phyloP scores from a whole-genome alignment of 495 filamentous ascomycete species.

The Penicilliopsis zonata region DNA sequence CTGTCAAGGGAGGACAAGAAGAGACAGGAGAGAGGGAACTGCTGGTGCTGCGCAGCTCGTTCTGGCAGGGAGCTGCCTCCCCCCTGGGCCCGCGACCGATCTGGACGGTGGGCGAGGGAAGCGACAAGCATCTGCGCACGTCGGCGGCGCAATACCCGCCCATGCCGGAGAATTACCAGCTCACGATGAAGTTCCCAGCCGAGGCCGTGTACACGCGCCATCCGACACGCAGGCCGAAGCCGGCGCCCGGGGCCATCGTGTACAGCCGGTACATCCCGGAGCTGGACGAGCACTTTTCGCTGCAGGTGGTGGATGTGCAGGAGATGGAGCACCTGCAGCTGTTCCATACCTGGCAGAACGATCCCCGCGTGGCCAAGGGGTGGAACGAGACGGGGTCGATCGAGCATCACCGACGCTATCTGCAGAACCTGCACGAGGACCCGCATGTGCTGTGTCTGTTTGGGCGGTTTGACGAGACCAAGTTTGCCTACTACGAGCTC shows the following conservation, averaged over 20 bases:
- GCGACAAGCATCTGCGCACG: conserved; percentile 21
- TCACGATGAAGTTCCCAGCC: conserved; percentile 40
- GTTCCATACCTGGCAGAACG: conserved; percentile 61
- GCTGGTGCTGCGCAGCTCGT: conserved; percentile 34
- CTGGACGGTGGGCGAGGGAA: conserved; percentile 36
- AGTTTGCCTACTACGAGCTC: conserved; percentile 57
- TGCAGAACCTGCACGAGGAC: conserved; percentile 45
- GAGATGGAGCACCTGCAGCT: conserved; percentile 41
- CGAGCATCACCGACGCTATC: conserved; percentile 51
- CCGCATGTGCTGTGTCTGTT: conserved; percentile 51
- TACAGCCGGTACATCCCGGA: conserved; percentile 61
- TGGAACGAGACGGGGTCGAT: conserved; percentile 57
- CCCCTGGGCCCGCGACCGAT: conserved; percentile 50
- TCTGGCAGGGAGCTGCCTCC: conserved; percentile 60
- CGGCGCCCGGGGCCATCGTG: conserved; percentile 43
- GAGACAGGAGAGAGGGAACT: conserved; percentile 11
- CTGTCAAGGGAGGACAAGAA: conserved; percentile 8
- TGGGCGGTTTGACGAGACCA: conserved; percentile 46
- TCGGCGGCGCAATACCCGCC: conserved; percentile 34
- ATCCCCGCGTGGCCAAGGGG: conserved; percentile 54
- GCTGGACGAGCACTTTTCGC: conserved; percentile 51
- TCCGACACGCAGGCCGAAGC: conserved; percentile 49
- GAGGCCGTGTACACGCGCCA: conserved; percentile 39
- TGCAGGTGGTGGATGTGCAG: conserved; percentile 47
- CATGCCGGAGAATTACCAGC: conserved; percentile 40